Percentiles rank a stretch among this genome's conserved stretches.
phyloP scores from a whole-genome alignment of 108 stramenopile genomes.

The Cyclotella sp. region DNA sequence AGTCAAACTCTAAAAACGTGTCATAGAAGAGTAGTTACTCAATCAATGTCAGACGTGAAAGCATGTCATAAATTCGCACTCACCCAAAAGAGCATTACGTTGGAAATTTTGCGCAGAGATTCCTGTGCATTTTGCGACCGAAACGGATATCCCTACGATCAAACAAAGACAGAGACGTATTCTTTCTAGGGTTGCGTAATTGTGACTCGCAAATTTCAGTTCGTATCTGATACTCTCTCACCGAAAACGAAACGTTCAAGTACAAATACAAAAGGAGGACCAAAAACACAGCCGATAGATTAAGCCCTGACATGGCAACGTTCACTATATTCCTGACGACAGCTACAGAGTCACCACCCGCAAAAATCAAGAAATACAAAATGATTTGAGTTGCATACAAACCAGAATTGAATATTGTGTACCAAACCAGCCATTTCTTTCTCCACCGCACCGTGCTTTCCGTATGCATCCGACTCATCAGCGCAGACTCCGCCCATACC shows the following conservation, averaged over 20 bases:
- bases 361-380: constrained; percentile 81
- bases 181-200: background rate
- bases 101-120: constrained; percentile 52
- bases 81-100: constrained; percentile 63
- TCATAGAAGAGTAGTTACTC: background rate
- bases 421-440: constrained; percentile 66
- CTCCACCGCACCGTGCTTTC: constrained; percentile 59
- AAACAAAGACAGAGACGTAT: constrained; percentile 1
- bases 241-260: constrained; percentile 74
- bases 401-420: constrained; percentile 84
- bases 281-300: constrained; percentile 75
- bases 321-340: constrained; percentile 69
- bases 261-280: constrained; percentile 74
- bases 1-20: constrained; percentile 26
- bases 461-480: constrained; percentile 79
- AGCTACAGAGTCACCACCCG: constrained; percentile 59
- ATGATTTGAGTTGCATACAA: constrained; percentile 80
- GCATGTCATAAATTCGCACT: background rate
- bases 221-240: constrained; percentile 19
- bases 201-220: background rate
- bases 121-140: constrained; percentile 47
- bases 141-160: constrained; percentile 54
- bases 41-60: background rate
- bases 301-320: constrained; percentile 77
- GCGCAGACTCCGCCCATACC: constrained; percentile 87